Conservation (phyloP, 768 basidiomycete genomes). For the Panus rudis region DNA sequence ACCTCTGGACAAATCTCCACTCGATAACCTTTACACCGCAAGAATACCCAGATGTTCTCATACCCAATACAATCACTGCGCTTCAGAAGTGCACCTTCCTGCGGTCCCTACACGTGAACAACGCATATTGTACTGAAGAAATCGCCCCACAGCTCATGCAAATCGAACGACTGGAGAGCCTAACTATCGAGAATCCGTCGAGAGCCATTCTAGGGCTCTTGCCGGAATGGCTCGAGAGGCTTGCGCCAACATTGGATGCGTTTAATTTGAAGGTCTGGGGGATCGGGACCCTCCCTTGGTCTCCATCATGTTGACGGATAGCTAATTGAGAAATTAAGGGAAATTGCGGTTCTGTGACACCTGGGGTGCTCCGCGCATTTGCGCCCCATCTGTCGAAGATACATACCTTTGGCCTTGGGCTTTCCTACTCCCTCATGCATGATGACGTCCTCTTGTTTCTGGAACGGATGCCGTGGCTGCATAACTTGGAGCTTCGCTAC, state of each 20-base stretch:
- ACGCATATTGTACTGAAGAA: conserved; percentile 7
- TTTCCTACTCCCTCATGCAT: conserved; percentile 54
- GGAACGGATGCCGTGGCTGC: conserved; percentile 31
- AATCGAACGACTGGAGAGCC: conserved; percentile 10
- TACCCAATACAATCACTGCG: conserved; percentile 8
- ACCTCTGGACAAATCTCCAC: conserved; percentile 12
- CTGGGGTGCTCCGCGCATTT: conserved; percentile 45
- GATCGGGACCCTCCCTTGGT: neutral
- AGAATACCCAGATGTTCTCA: conserved; percentile 8
- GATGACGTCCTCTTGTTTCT: conserved; percentile 46
- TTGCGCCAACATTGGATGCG: conserved; percentile 28
- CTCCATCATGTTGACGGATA: neutral
- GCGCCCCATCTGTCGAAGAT: conserved; percentile 26
- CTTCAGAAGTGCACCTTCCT: conserved; percentile 8
- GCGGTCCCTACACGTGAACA: conserved; percentile 12
- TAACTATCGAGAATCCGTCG: conserved; percentile 17
- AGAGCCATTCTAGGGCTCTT: conserved; percentile 17
- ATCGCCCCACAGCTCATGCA: conserved; percentile 6
- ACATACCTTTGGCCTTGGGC: conserved; percentile 39
- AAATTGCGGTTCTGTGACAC: conserved; percentile 60
- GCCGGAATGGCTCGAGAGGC: conserved; percentile 32
- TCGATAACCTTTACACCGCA: conserved; percentile 10
- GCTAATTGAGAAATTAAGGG: conserved; percentile 26
- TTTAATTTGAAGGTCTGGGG: conserved; percentile 39
- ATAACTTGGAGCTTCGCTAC: conserved; percentile 38